phyloP scores from a whole-genome alignment of 768 basidiomycete species.

The Scleroderma bovista region DNA sequence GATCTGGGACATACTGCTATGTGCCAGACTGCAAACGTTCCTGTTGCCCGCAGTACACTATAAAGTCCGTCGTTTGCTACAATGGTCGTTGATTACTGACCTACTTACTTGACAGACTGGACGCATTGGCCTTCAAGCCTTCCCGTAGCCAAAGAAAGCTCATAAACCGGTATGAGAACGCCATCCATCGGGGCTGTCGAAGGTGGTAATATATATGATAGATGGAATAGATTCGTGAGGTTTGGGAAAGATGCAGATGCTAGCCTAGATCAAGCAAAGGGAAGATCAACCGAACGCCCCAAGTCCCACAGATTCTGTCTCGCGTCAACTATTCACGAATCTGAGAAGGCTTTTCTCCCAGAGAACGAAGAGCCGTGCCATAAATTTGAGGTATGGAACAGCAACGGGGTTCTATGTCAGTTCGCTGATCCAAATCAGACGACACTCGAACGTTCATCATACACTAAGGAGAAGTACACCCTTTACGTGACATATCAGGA shows the following conservation, averaged over 20 bases:
- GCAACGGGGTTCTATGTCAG: neutral
- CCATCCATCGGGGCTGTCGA: neutral
- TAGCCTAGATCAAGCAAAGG: constrained; percentile 6
- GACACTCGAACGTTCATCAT: constrained; percentile 69
- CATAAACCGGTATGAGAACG: constrained; percentile 50
- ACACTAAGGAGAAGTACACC: constrained; percentile 72
- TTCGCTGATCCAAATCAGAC: constrained; percentile 40
- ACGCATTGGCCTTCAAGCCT: constrained; percentile 58
- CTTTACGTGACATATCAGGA: constrained; percentile 76
- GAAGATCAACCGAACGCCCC: constrained; percentile 5
- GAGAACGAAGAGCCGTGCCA: constrained; percentile 35
- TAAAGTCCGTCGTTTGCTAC: constrained; percentile 50
- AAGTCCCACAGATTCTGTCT: constrained; percentile 34
- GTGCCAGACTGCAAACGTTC: constrained; percentile 76
- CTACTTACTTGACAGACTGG: constrained; percentile 43
- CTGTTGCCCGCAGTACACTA: constrained; percentile 95
- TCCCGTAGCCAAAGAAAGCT: constrained; percentile 73
- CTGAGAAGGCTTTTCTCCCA: constrained; percentile 39
- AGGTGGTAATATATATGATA: constrained; percentile 16
- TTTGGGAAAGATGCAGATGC: constrained; percentile 33
- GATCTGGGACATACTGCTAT: constrained; percentile 81
- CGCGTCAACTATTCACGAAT: constrained; percentile 45
- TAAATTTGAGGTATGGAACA: constrained; percentile 50
- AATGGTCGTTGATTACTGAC: constrained; percentile 14
- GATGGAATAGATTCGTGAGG: constrained; percentile 70